Evolutionary conservation across 2,329 filamentous ascomycete genomes (phyloP), one percentile per base, ranked within the genome.

Genomic region (Trichoderma endophyticum): DNA sequence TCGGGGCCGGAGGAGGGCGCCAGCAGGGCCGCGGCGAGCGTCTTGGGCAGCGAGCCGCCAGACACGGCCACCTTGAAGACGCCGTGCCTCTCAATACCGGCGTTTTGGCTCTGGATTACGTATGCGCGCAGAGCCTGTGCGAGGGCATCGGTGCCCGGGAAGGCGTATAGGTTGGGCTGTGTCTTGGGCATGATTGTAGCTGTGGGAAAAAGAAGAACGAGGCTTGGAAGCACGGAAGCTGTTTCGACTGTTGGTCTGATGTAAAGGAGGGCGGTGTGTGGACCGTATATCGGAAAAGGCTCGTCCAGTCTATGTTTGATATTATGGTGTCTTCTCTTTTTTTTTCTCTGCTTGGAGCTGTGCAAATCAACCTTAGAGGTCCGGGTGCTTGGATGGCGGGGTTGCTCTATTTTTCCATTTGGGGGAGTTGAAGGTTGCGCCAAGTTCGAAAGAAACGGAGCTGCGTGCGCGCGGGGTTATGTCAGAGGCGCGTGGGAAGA

Each of bases 41-140:
- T 93, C 79, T 94, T 92, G 71, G 96, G 96, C 60, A 99, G 89
- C 18, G 95, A 98, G 77, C 96, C 96, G 76, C 96, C 96, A 0
- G 95, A 98, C 68, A 98, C 92, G 75, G 91, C 96, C 73, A 99
- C 86, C 82, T 97, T 95, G 88, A 99, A 98, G 80, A 87, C 87
- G 74, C 88, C 87, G 82, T 98, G 96, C 74, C 95, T 93, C 76
- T 86, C 84, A 74, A 98, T 84, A 72, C 94, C 94, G 73, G 91
- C 88, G 78, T 91, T 91, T 83, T 99, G 95, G 78, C 88, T 90
- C 77, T 92, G 88, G 77, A 98, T 87, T 77, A 98, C 86, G 83
- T 97, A 98, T 77, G 89, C 85, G 79, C 95, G 92, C 77, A 99
- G 89, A 75, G 91, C 91, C 43, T 88, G 84, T 24, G 94, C 93